Percentiles rank a stretch among this genome's conserved stretches.
Evolutionary conservation across 2,329 filamentous ascomycete species (phyloP).

Genomic region (Exophiala sp.): DNA sequence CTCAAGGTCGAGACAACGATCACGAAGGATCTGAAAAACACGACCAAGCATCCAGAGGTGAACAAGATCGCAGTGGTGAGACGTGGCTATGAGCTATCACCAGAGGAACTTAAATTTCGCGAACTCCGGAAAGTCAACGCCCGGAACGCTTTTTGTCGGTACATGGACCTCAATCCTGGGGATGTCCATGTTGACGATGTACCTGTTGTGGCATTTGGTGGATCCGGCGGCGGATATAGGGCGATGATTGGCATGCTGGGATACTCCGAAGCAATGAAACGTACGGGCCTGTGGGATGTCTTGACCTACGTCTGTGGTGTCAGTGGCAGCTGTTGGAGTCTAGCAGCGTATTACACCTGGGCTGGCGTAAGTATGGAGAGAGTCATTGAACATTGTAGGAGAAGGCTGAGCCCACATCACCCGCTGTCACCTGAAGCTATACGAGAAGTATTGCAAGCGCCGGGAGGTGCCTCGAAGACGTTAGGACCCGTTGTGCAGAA

Average conservation of each 20-base stretch:
- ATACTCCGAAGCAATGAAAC: constrained; percentile 16
- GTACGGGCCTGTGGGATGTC: constrained; percentile 16
- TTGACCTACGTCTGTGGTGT: constrained; percentile 17
- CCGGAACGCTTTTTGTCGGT: constrained; percentile 14
- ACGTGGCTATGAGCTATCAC: constrained; percentile 8
- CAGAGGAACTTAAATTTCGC: constrained; percentile 8
- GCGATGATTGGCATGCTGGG: constrained; percentile 20
- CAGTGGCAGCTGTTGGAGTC: constrained; percentile 15
- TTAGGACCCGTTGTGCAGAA: constrained; percentile 17
- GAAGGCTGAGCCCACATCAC: constrained; percentile 14
- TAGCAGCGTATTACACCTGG: constrained; percentile 22
- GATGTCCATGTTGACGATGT: constrained; percentile 18
- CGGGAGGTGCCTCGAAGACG: constrained; percentile 12
- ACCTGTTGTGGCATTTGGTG: constrained; percentile 17
- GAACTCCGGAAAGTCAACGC: constrained; percentile 6
- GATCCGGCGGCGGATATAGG: constrained; percentile 14
- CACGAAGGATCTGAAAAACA: constrained; percentile 14
- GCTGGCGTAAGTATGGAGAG: constrained; percentile 11
- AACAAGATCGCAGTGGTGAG: constrained; percentile 6
- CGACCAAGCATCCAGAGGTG: constrained; percentile 13
- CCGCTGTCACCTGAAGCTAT: constrained; percentile 17
- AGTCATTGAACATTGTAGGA: constrained; percentile 16
- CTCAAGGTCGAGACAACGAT: constrained; percentile 15
- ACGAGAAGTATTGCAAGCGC: constrained; percentile 14
- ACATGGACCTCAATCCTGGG: constrained; percentile 8